These are phyloP conservation scores for Helianthus tuberosus DNA, from an alignment of 129 eudicot species.

Conservation along the genomic window DNA sequence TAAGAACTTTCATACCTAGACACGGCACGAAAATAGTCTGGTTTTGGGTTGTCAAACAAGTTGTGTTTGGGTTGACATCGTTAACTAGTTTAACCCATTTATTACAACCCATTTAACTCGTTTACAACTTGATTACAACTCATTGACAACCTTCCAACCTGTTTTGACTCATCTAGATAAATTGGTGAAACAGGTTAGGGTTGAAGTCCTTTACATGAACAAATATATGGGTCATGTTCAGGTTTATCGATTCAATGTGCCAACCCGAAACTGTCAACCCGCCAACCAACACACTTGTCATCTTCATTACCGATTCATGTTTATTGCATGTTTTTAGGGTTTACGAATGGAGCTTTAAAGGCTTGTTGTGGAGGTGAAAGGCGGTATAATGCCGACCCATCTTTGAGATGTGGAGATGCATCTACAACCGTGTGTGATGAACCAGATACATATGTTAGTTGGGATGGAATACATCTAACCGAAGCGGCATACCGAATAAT, in stretches of 20 bases:
- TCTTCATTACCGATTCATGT: neutral
- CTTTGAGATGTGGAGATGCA: neutral
- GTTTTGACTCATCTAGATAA: no score
- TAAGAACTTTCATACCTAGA: no score
- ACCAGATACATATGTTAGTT: slow-evolving; percentile 27
- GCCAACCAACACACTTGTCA: neutral
- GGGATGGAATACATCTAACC: slow-evolving; percentile 24
- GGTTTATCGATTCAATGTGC: no score
- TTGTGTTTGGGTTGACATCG: no score
- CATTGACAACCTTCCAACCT: no score
- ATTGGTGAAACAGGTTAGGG: no score
- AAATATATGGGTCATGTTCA: neutral
- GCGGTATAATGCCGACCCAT: slow-evolving; percentile 2
- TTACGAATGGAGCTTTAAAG: slow-evolving; percentile 24
- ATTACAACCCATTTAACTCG: no score
- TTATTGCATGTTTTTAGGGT: slow-evolving; percentile 18
- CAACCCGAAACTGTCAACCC: no score
- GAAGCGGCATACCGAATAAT: slow-evolving; percentile 23
- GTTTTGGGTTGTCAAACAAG: no score
- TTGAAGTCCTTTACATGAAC: neutral
- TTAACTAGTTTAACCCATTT: no score
- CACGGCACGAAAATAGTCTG: no score
- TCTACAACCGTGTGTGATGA: slow-evolving; percentile 27
- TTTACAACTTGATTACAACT: no score
- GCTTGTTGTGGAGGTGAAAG: slow-evolving; percentile 41